Percentiles rank a stretch among this genome's conserved stretches.
phyloP scores from a whole-genome alignment of 2,329 filamentous ascomycete species.

The Hypoxylon sp. region DNA sequence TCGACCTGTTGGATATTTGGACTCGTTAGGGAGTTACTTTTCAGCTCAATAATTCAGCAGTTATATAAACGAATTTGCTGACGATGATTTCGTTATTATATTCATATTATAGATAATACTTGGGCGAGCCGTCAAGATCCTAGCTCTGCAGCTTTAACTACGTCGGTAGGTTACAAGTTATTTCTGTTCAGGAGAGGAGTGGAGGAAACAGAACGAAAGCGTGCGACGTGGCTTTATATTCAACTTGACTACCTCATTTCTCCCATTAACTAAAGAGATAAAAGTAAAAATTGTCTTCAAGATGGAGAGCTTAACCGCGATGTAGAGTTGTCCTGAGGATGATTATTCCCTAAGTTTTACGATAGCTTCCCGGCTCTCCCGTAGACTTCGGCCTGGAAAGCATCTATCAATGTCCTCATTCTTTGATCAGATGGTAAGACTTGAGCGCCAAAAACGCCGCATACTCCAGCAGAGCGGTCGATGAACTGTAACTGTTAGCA shows the following conservation, averaged over 20 bases:
- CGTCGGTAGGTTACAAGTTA: no score
- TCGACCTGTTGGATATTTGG: no score
- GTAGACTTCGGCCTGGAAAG: conserved; percentile 59
- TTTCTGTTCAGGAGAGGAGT: no score
- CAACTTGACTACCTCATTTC: neutral
- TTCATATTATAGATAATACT: no score
- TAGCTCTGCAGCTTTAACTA: no score
- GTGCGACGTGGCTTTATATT: neutral
- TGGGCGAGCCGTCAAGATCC: no score
- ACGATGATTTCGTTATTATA: no score
- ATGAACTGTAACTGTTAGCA: conserved; percentile 47
- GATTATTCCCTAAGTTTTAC: neutral
- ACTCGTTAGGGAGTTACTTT: no score
- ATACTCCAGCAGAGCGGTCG: conserved; percentile 56
- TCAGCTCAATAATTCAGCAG: no score
- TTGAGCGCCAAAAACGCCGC: conserved; percentile 59
- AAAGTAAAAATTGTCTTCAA: neutral
- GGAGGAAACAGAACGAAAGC: no score
- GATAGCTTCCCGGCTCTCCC: conserved; percentile 41
- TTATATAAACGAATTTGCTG: no score
- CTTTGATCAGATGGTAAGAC: conserved; percentile 57
- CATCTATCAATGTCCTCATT: conserved; percentile 53
- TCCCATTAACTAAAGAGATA: neutral
- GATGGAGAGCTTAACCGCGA: neutral
- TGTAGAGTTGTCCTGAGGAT: neutral